These are phyloP conservation scores for Lupinus albus DNA, from an alignment of 306 rosid genomes.

Conservation along the genomic window DNA sequence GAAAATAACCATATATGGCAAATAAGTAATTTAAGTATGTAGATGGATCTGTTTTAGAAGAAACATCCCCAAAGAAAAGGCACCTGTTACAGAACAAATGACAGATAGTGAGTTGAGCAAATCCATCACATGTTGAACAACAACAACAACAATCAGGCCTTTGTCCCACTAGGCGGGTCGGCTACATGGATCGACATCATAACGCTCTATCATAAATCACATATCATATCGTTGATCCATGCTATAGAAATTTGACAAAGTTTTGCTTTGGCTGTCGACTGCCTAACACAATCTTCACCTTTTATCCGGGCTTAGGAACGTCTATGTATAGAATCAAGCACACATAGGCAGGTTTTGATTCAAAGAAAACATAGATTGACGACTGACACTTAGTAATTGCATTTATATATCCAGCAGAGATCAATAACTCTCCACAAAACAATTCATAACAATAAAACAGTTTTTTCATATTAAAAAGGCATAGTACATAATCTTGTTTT, in stretches of 20 bases:
- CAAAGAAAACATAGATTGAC: constrained; percentile 26
- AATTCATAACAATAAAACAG: constrained; percentile 17
- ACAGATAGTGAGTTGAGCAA: constrained; percentile 35
- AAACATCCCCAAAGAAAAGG: constrained; percentile 85
- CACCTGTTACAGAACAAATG: constrained; percentile 52
- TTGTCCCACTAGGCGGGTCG: too few relatives aligned
- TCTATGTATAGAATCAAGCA: too few relatives aligned
- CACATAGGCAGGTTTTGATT: too few relatives aligned
- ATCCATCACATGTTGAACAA: constrained; percentile 29
- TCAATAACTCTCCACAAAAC: background rate
- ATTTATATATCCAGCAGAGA: constrained; percentile 21
- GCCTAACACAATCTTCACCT: too few relatives aligned
- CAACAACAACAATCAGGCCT: too few relatives aligned
- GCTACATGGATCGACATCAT: too few relatives aligned
- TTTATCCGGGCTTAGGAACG: too few relatives aligned
- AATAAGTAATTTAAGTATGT: constrained; percentile 54
- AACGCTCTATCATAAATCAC: too few relatives aligned
- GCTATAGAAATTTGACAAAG: too few relatives aligned
- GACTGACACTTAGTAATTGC: background rate
- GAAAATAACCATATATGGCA: constrained; percentile 64
- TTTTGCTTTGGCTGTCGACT: too few relatives aligned
- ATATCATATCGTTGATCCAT: too few relatives aligned
- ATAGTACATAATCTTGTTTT: background rate
- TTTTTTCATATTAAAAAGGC: constrained; percentile 27
- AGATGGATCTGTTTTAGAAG: constrained; percentile 74